Evolutionary conservation across 192 early-diverging fungal genomes (phyloP).

Genomic region (Cladochytrium replicatum): DNA sequence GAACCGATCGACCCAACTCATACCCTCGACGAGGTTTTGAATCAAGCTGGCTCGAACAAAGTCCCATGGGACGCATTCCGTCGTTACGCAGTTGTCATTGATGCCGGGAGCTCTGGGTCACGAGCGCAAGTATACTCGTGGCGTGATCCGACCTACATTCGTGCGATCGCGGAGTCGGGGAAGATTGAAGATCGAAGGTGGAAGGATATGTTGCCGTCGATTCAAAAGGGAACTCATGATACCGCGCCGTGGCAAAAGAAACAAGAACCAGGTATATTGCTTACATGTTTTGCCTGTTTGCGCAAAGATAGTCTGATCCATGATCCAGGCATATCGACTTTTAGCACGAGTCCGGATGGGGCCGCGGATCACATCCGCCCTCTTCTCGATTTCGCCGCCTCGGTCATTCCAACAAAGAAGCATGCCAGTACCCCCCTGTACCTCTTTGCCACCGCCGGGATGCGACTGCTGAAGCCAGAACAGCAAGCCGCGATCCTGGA

Average conservation of each 20-base stretch:
- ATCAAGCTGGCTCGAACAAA: too few relatives aligned
- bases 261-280: slow-evolving; percentile 19
- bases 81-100: slow-evolving; percentile 84
- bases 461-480: slow-evolving; percentile 55
- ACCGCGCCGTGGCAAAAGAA: slow-evolving; percentile 31
- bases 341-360: slow-evolving; percentile 43
- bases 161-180: neutral
- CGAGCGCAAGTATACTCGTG: slow-evolving; percentile 76
- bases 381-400: slow-evolving; percentile 67
- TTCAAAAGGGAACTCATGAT: slow-evolving; percentile 11
- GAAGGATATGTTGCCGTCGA: slow-evolving; percentile 14
- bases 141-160: slow-evolving; percentile 26
- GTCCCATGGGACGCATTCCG: too few relatives aligned
- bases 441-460: slow-evolving; percentile 90
- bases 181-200: slow-evolving; percentile 12
- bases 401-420: slow-evolving; percentile 53
- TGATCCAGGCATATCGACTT: slow-evolving; percentile 78
- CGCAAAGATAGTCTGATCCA: slow-evolving; percentile 53
- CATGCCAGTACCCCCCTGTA: slow-evolving; percentile 67
- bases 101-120: slow-evolving; percentile 96
- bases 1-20: too few relatives aligned
- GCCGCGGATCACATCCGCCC: slow-evolving; percentile 57
- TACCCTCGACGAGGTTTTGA: too few relatives aligned
- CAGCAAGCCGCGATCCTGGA: slow-evolving; percentile 46
- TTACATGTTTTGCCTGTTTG: slow-evolving; percentile 38